A percentile compares a stretch with the other conserved stretches of the same genome.
phyloP scores from a whole-genome alignment of 129 eudicot genomes.

The Daucus carota region DH1_v3.0 NC_030381.2:7302501-7303000 shows the following conservation, averaged over 20 bases:
- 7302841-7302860: neutral
- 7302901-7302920: conserved; percentile 93
- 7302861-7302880: neutral
- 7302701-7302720: conserved; percentile 80
- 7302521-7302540: no score
- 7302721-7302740: conserved; percentile 96
- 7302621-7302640: no score
- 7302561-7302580: no score
- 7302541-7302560: no score
- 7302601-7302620: no score
- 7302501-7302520: no score
- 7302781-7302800: conserved; percentile 82
- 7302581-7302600: no score
- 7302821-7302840: neutral
- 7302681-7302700: conserved; percentile 36
- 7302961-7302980: conserved; percentile 91
- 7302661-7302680: neutral
- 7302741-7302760: conserved; percentile 93
- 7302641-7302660: no score
- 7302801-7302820: neutral
- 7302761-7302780: conserved; percentile 99
- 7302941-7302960: conserved; percentile 99
- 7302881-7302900: conserved; percentile 84
- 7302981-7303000: conserved; percentile 11
- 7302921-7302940: conserved; percentile 94